Conservation (phyloP, 2,329 filamentous ascomycete genomes). For the Cyanodermella asteris region DNA sequence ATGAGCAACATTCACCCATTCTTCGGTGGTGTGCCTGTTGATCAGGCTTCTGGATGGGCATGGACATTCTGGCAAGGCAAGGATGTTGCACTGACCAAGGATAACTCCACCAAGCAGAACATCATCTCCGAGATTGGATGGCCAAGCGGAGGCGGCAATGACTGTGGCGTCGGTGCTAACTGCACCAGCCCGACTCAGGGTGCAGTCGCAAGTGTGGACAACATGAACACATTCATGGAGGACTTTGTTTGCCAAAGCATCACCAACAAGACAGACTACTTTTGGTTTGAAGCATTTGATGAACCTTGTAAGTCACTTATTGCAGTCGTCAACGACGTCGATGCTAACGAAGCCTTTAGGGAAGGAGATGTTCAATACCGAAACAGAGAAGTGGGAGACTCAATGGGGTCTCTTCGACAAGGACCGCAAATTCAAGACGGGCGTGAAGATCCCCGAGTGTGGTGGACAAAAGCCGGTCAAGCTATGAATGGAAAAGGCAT, state of each 20-base stretch:
- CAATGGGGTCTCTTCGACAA: constrained; percentile 87
- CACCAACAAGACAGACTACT: constrained; percentile 70
- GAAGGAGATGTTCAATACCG: constrained; percentile 56
- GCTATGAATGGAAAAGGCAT: too few relatives aligned
- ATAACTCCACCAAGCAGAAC: constrained; percentile 39
- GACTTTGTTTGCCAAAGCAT: constrained; percentile 68
- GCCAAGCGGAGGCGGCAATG: constrained; percentile 62
- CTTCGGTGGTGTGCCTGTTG: constrained; percentile 56
- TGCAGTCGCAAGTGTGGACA: constrained; percentile 53
- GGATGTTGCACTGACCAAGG: constrained; percentile 43
- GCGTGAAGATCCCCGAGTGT: constrained; percentile 72
- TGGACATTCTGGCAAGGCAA: constrained; percentile 57
- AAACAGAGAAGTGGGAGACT: constrained; percentile 65
- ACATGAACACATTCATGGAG: constrained; percentile 71
- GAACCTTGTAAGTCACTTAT: too few relatives aligned
- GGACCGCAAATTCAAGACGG: constrained; percentile 60
- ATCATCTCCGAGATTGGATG: constrained; percentile 83
- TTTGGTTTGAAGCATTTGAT: constrained; percentile 92
- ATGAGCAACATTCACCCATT: constrained; percentile 97
- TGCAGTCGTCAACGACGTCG: too few relatives aligned
- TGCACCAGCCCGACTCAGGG: constrained; percentile 38
- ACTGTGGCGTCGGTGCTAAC: constrained; percentile 39
- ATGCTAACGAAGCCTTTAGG: too few relatives aligned
- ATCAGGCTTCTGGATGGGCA: constrained; percentile 57
- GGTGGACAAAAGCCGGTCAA: too few relatives aligned